A percentile compares a stretch with the other conserved stretches of the same genome.
phyloP scores from a whole-genome alignment of 352 stramenopile genomes.

The Salisapilia sapeloensis region DNA sequence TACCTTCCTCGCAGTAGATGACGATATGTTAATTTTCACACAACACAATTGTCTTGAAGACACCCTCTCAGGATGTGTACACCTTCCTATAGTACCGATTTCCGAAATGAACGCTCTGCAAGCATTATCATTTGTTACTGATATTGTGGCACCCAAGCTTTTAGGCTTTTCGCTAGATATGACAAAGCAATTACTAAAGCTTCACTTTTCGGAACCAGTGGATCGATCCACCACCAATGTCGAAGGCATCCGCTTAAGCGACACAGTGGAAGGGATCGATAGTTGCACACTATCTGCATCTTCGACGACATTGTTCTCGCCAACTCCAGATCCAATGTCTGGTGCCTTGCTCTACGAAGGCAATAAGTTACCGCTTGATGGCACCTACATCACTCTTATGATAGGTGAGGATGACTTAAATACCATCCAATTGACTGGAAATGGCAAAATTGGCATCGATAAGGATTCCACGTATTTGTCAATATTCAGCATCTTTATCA shows the following conservation, averaged over 20 bases:
- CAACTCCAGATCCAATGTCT: constrained; percentile 24
- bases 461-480: constrained; percentile 28
- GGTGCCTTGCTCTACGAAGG: constrained; percentile 18
- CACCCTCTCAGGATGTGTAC: constrained; percentile 11
- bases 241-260: constrained; percentile 18
- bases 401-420: constrained; percentile 19
- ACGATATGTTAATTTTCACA: constrained; percentile 26
- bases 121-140: constrained; percentile 19
- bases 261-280: constrained; percentile 12
- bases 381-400: constrained; percentile 41
- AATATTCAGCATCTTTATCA: constrained; percentile 14
- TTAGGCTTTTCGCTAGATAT: constrained; percentile 46
- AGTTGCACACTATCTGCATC: constrained; percentile 15
- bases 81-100: constrained; percentile 6
- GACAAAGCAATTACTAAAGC: constrained; percentile 23
- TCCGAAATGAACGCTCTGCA: constrained; percentile 5
- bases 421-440: constrained; percentile 14
- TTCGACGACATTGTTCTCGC: constrained; percentile 22
- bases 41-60: constrained; percentile 20
- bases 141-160: constrained; percentile 22
- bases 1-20: constrained; percentile 13
- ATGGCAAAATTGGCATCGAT: constrained; percentile 28
- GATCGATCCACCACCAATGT: constrained; percentile 15
- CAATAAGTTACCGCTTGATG: constrained; percentile 33
- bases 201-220: constrained; percentile 56